Base-by-base conservation (phyloP, 768 basidiomycete genomes). In the Heimioporus sp. region DNA sequence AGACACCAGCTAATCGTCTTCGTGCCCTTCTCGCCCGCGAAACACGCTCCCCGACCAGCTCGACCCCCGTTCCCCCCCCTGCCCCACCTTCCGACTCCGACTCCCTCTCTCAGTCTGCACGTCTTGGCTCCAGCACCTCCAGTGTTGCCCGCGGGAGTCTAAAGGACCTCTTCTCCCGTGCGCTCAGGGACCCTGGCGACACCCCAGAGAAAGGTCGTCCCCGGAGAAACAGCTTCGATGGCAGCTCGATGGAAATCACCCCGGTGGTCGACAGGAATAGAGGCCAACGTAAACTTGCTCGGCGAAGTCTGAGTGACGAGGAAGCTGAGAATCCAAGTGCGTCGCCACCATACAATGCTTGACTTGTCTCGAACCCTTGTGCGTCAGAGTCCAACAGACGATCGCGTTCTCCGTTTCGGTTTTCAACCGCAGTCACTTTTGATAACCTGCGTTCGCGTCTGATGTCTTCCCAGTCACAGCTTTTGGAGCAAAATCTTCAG, bases 231-330 rank as follows among this genome's bases (percentile, higher is more conserved):
- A 87, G 83, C 62, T 73, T 84, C 43, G 82, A 82, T 59, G 62
- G 67, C 8, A 84, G 83, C 59, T 82, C 84, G 48, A 78, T 80
- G 37, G 84, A 86, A 48, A 72, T 73, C 13, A 81, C 73, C 43
- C 81, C 84, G 1, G 63, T 73, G 2, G 65, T 76, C 37, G 61
- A 70, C 38, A 70, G 73, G 60, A 74, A 76, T 50, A 68, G 73
- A 52, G 65, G 68, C 20, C 72, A 67, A 49, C 72, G 68, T 53
- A 83, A 76, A 65, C 76, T 73, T 10, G 80, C 83, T 53, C 74
- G 80, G 35, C 76, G 72, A 57, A 87, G 83, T 61, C 53, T 83
- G 57, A 87, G 85, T 59, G 87, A 88, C 57, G 86, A 88, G 60
- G 87, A 87, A 60, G 65, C 71, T 3, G 85, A 85, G 34, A 76